These are phyloP conservation scores for Penicillium brasilianum DNA, from an alignment of 2,329 filamentous ascomycete genomes.

Conservation along the genomic window DNA sequence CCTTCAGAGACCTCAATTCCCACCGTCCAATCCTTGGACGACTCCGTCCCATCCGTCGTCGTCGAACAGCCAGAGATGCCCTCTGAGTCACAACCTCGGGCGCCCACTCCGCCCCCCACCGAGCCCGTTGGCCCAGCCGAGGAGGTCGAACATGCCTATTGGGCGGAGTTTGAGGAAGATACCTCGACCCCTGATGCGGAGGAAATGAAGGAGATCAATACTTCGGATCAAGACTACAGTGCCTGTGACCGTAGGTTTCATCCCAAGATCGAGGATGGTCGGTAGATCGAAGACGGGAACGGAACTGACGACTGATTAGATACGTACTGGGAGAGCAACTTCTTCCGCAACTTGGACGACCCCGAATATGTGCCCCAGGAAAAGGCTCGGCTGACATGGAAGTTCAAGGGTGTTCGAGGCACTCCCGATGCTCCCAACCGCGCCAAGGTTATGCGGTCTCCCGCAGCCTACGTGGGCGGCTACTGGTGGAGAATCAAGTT, in stretches of 20 bases:
- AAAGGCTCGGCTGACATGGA: conserved; percentile 64
- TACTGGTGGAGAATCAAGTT: conserved; percentile 71
- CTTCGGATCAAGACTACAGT: conserved; percentile 54
- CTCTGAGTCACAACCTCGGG: conserved; percentile 20
- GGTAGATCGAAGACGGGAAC: neutral
- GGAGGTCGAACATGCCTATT: conserved; percentile 50
- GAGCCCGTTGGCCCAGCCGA: conserved; percentile 9
- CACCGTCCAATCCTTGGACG: neutral
- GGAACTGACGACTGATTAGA: conserved; percentile 41
- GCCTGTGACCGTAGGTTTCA: conserved; percentile 58
- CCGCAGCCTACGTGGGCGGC: conserved; percentile 60
- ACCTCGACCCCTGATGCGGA: conserved; percentile 59
- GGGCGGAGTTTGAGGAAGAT: conserved; percentile 63
- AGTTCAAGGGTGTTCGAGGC: conserved; percentile 63
- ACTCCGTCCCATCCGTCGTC: neutral
- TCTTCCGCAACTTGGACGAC: conserved; percentile 62
- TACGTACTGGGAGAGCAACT: conserved; percentile 62
- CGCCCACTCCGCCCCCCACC: conserved; percentile 26
- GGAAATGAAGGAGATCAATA: conserved; percentile 63
- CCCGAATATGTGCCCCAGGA: conserved; percentile 61
- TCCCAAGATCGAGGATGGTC: neutral
- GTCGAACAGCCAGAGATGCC: neutral
- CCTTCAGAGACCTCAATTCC: neutral
- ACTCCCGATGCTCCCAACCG: conserved; percentile 65
- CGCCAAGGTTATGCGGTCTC: conserved; percentile 63